Evolutionary conservation across 805 yeast species (phyloP), one percentile per base, ranked within the genome.

Genomic region (Candida sphagnicola): DNA sequence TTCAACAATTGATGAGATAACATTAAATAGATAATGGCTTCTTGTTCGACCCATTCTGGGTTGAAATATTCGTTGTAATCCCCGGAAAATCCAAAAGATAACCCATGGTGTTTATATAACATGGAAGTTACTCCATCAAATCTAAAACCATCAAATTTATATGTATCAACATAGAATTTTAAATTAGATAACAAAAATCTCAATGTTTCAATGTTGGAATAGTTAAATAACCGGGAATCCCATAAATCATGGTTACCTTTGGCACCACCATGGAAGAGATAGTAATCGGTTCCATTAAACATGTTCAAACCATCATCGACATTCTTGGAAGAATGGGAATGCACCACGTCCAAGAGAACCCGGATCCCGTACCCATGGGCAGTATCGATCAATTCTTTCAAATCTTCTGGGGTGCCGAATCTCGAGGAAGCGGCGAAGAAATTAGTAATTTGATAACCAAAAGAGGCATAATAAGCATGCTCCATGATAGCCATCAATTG

Each of bases 401-500:
- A 72, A 36, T 93, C 97, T 50, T 93, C 98, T 2, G 99, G 98
- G 0, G 96, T 79, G 19, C 99, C 99, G 52, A 72, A 93, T 46
- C 99, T 75, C 5, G 97, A 90, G 38, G 93, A 81, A 17, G 77
- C 72, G 2, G 98, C 97, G 59, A 85, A 91, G 58, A 91, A 93
- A 43, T 83, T 85, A 16, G 98, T 90, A 18, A 91, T 81, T 61
- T 91, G 99, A 59, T 91, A 91, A n/a, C 99, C 99, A 59, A 91
- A 91, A 2, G 96, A 87, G 1, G 97, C 99, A 59, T 91, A 91
- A 59, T 91, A 91, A 1, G 99, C 98, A 59, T 91, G 99, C 62
- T 91, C 99, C 99, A 91, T 91, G 31, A 91, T 76, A 0, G 99
- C 97, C 99, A 91, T 91, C 55, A 91, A 72, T 64, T 91, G 99